Percentiles rank a stretch among this genome's conserved stretches.
phyloP scores from a whole-genome alignment of 2,329 filamentous ascomycete genomes.

The Talaromyces sp. region DNA sequence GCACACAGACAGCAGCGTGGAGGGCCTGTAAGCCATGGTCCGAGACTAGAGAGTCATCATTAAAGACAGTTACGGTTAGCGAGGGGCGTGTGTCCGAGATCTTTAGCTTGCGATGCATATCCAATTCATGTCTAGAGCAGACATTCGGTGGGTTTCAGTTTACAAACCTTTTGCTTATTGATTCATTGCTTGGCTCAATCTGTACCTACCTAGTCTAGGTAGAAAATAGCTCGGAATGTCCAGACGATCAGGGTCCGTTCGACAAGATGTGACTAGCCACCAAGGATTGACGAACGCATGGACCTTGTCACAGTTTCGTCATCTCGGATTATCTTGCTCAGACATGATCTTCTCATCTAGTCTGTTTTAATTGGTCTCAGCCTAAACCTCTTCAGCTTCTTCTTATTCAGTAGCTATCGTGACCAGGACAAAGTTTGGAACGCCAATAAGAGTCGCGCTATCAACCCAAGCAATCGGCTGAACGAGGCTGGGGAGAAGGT shows the following conservation, averaged over 20 bases:
- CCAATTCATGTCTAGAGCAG: neutral
- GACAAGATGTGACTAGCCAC: neutral
- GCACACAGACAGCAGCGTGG: conserved; percentile 3
- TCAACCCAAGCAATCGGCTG: neutral
- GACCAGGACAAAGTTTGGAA: neutral
- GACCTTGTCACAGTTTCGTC: conserved; percentile 6
- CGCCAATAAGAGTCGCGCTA: neutral
- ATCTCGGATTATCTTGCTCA: conserved; percentile 1
- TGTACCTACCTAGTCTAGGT: neutral
- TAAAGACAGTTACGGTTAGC: neutral
- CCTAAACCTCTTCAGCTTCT: neutral
- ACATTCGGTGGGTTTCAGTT: neutral
- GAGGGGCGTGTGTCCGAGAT: neutral
- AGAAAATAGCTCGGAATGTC: neutral
- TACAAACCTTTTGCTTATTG: neutral
- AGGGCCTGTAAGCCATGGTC: neutral
- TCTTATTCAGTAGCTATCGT: neutral
- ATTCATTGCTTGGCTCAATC: neutral
- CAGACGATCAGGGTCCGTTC: conserved; percentile 3
- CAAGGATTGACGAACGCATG: neutral
- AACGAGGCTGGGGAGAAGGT: conserved; percentile 5
- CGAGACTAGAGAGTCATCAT: neutral
- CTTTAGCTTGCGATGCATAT: neutral
- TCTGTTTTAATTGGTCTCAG: neutral
- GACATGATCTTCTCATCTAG: conserved; percentile 1